Evolutionary conservation across 352 stramenopile genomes (phyloP), one percentile per base, ranked within the genome.

Genomic region (Phytophthora sojae): DNA sequence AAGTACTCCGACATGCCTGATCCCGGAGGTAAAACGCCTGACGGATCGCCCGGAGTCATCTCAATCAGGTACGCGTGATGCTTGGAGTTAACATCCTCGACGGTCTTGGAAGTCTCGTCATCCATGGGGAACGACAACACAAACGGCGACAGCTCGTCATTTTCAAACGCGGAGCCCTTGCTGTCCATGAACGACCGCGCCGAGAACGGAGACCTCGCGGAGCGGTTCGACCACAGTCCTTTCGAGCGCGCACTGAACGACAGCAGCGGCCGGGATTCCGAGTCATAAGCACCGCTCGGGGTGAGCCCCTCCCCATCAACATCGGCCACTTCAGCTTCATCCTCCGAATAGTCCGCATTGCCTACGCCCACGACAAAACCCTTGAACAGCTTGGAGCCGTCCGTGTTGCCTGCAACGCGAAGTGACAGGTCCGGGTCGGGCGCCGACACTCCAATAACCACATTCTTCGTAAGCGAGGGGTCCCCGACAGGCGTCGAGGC

Each of bases 21-120:
- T 15, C 74, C 72, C 47, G 78, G 79, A 54, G 75, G 74, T 14
- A 77, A 62, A 21, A 74, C 70, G 25, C 73, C 82, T 14, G 74
- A 79, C 21, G 83, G 80, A 60, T 91, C 86, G 6, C 58, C 63
- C 8, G 70, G 69, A 37, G 68, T 90, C 83, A 94, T 92, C 63
- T 94, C 87, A 54, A 94, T 92, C 70, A 94, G 51, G 57, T 93
- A 94, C n/a, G 83, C 87, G 21, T 90, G 78, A 50, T 81, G 86
- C 2, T 80, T 90, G 53, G 77, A 80, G 11, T 67, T 77, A 0
- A 83, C 60, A n/a, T 82, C 70, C 35, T 91, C 81, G 23, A 90
- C 67, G 17, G 79, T 81, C 65, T 81, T 85, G 29, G 76, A 87
- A 25, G 79, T 81, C 53, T 91, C 85, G 49, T 91, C 79, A 65